These are phyloP conservation scores for Monosporascus ibericus DNA, from an alignment of 2,329 filamentous ascomycete species.

Conservation along the genomic window DNA sequence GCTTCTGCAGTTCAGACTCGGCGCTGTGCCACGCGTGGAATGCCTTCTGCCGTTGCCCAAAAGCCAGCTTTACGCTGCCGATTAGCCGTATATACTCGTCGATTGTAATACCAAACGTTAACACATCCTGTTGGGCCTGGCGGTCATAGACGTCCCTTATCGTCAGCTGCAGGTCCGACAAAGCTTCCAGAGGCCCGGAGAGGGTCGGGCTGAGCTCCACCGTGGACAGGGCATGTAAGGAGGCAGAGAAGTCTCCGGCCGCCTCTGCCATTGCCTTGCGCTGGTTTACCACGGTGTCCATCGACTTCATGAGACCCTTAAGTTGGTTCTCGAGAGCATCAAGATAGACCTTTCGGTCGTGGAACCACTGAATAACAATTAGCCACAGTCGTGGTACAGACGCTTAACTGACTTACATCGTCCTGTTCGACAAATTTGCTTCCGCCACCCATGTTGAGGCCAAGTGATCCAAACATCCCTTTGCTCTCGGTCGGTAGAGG, in stretches of 20 bases:
- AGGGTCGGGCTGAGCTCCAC: slow-evolving; percentile 88
- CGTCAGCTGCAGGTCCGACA: slow-evolving; percentile 89
- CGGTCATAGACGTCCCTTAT: slow-evolving; percentile 94
- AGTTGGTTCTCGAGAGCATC: slow-evolving; percentile 90
- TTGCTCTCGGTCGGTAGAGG: slow-evolving; percentile 84
- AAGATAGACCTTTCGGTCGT: slow-evolving; percentile 89
- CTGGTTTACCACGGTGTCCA: slow-evolving; percentile 87
- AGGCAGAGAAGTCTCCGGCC: slow-evolving; percentile 87
- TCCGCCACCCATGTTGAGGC: slow-evolving; percentile 67
- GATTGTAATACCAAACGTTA: slow-evolving; percentile 94
- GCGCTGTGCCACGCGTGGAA: slow-evolving; percentile 92
- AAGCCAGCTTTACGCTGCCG: slow-evolving; percentile 89
- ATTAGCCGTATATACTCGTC: slow-evolving; percentile 98
- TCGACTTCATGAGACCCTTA: slow-evolving; percentile 84
- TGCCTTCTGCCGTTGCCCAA: slow-evolving; percentile 86
- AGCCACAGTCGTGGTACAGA: slow-evolving; percentile 1
- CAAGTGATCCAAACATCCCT: slow-evolving; percentile 82
- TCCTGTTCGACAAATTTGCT: slow-evolving; percentile 97
- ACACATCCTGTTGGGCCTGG: slow-evolving; percentile 92
- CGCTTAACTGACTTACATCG: slow-evolving; percentile 55
- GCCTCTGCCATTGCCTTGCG: slow-evolving; percentile 91
- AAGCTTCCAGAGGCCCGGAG: slow-evolving; percentile 80
- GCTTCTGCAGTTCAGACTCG: slow-evolving; percentile 85
- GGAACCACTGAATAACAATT: slow-evolving; percentile 69
- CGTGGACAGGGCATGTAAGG: slow-evolving; percentile 83